Conservation (phyloP, 1,284 basidiomycete species). For the Schizophyllum commune region DNA sequence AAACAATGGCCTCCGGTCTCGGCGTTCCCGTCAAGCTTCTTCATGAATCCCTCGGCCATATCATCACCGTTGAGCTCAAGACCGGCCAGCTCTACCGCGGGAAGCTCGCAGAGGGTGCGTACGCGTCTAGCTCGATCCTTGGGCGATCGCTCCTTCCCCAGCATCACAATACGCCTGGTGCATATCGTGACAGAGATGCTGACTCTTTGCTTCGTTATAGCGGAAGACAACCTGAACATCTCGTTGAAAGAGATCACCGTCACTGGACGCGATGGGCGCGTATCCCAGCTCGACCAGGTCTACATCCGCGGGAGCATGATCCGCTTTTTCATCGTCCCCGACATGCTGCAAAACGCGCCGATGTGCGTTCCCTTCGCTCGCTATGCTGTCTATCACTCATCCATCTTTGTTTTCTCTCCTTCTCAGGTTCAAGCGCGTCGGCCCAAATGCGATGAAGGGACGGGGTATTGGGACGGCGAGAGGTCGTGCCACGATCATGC, state of each 20-base stretch:
- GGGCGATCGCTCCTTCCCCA: neutral
- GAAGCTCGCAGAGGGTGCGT: conserved; percentile 88
- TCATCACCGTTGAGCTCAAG: conserved; percentile 97
- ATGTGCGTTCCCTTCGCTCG: conserved; percentile 59
- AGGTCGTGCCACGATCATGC: conserved; percentile 94
- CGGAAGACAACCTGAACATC: conserved; percentile 98
- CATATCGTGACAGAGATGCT: conserved; percentile 9
- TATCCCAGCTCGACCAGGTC: conserved; percentile 98
- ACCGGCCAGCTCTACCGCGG: conserved; percentile 96
- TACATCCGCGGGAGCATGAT: conserved; percentile 99
- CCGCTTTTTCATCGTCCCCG: conserved; percentile 98
- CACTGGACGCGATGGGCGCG: conserved; percentile 95
- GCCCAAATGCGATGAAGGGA: conserved; percentile 97
- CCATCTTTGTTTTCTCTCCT: conserved; percentile 4
- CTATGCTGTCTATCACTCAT: conserved; percentile 6
- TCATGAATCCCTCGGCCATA: conserved; percentile 91
- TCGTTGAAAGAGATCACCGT: conserved; percentile 96
- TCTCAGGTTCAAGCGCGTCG: conserved; percentile 94
- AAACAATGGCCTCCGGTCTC: conserved; percentile 50
- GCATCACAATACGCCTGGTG: conserved; percentile 9
- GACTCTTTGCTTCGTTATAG: conserved; percentile 44
- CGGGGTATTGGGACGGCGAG: conserved; percentile 97
- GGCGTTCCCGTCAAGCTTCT: conserved; percentile 90
- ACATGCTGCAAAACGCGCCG: conserved; percentile 98
- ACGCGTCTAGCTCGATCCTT: neutral